phyloP scores from a whole-genome alignment of 176 grass and related monocot genomes.

The Musa acuminata region DNA sequence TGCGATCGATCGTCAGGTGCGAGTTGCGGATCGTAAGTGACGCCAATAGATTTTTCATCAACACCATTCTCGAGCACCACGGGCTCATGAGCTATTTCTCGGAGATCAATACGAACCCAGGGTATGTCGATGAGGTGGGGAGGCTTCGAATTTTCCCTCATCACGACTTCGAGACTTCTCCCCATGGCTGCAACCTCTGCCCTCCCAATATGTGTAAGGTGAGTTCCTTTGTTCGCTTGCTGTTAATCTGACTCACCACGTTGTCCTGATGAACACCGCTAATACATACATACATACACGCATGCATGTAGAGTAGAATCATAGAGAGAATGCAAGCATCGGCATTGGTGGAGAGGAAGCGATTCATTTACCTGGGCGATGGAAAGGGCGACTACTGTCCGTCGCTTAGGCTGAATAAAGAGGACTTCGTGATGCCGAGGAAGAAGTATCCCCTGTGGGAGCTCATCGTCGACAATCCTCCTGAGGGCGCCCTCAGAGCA shows the following conservation, averaged over 20 bases:
- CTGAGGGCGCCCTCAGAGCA: constrained; percentile 20
- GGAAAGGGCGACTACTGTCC: constrained; percentile 82
- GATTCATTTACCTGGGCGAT: constrained; percentile 65
- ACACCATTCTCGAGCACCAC: constrained; percentile 53
- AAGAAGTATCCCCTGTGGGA: constrained; percentile 58
- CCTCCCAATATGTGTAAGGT: constrained; percentile 99
- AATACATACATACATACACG: too few species aligned
- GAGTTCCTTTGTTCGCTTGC: background rate
- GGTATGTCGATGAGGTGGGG: constrained; percentile 48
- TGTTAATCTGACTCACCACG: too few species aligned
- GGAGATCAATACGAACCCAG: constrained; percentile 49
- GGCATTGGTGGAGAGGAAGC: constrained; percentile 10
- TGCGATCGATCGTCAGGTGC: constrained; percentile 26
- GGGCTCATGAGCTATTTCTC: constrained; percentile 59
- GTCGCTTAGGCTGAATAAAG: constrained; percentile 37
- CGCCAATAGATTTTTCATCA: constrained; percentile 72
- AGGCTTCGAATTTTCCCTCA: constrained; percentile 44
- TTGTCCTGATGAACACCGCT: too few species aligned
- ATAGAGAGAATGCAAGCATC: constrained; percentile 43
- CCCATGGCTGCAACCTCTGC: constrained; percentile 55
- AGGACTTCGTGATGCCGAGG: constrained; percentile 67
- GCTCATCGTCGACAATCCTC: constrained; percentile 33
- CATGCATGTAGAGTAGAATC: constrained; percentile 35
- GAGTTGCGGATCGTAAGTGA: constrained; percentile 73
- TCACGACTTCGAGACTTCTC: constrained; percentile 35